Evolutionary conservation across 495 filamentous ascomycete species (phyloP), one percentile per base, ranked within the genome.

Genomic region (Aspergillus campestris): DNA sequence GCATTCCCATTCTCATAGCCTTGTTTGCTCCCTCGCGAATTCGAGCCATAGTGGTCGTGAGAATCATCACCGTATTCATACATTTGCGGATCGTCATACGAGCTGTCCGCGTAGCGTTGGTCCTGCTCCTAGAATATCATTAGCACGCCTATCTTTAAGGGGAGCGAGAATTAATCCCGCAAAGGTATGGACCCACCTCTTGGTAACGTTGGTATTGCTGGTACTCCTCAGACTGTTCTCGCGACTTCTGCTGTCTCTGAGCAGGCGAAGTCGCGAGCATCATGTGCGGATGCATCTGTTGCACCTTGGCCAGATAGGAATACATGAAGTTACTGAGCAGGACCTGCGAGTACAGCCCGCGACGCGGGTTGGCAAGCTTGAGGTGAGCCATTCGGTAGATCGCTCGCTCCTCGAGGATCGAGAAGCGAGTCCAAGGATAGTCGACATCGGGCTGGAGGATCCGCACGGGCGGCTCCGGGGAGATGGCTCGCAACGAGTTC

Each of bases 251-350:
- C 41, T 79, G 69, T 53, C 86, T 75, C 37, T 80, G 74, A 2
- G 72, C 66, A 24, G 67, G 59, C 38, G 73, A 74, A 7, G 74
- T 64, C 10, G 84, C 83, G 38, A 89, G 79, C 54, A 89, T 81
- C 53, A 95, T 82, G 51, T 90, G 86, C 28, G 94, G 92, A 59
- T 97, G 92, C 84, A 96, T 95, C 51, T 92, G 87, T 66, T 98
- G 92, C 31, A 99, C 92, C 66, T 97, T 97, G 42, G 91, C 94
- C 51, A 99, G 78, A 62, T 99, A 99, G 29, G 87, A 91, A 72
- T 99, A 99, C 92, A 99, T 99, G 64, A 99, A 99, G 57, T 99
- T 99, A 66, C 90, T 96, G 53, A 99, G 81, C 42, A 99, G 74
- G 18, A 99, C 92, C 60, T 99, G 92, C 37, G 90, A 95, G 56